phyloP scores from a whole-genome alignment of 352 stramenopile genomes.

The Globisporangium rhizosaccharum region DNA sequence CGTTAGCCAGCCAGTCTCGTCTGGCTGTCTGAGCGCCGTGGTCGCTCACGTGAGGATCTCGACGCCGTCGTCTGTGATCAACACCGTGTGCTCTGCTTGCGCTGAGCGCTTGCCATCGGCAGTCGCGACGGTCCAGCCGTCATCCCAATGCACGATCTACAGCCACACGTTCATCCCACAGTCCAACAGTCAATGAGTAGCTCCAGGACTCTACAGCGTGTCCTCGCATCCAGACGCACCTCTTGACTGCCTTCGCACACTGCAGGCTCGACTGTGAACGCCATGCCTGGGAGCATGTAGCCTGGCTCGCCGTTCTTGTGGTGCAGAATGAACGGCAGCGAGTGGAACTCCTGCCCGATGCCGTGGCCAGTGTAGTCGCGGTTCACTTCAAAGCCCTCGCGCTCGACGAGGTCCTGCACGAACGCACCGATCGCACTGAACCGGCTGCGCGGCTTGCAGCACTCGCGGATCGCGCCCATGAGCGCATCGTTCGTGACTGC shows the following conservation, averaged over 20 bases:
- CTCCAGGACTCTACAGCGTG: not conserved
- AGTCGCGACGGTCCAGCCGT: conserved; percentile 97
- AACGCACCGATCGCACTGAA: conserved; percentile 94
- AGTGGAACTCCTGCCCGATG: conserved; percentile 95
- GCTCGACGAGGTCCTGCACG: conserved; percentile 87
- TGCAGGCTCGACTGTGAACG: conserved; percentile 99
- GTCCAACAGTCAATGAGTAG: not conserved
- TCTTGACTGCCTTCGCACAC: conserved; percentile 90
- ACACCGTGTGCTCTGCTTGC: conserved; percentile 97
- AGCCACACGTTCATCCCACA: not conserved
- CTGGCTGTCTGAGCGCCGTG: conserved; percentile 1
- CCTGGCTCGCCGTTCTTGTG: conserved; percentile 80
- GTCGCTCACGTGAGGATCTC: conserved; percentile 90
- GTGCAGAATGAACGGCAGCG: conserved; percentile 92
- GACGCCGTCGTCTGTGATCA: conserved; percentile 93
- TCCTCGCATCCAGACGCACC: conserved; percentile 22
- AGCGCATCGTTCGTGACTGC: conserved; percentile 83
- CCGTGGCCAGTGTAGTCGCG: conserved; percentile 96
- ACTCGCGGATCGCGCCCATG: conserved; percentile 78
- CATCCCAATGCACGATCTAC: conserved; percentile 89
- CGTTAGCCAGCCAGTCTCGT: not conserved
- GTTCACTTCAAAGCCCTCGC: conserved; percentile 77
- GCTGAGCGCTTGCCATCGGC: conserved; percentile 90
- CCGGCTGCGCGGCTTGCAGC: conserved; percentile 89
- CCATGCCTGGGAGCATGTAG: conserved; percentile 90